Evolutionary conservation across 2,329 filamentous ascomycete species (phyloP).

Genomic region (Furcasterigmium furcatum): DNA sequence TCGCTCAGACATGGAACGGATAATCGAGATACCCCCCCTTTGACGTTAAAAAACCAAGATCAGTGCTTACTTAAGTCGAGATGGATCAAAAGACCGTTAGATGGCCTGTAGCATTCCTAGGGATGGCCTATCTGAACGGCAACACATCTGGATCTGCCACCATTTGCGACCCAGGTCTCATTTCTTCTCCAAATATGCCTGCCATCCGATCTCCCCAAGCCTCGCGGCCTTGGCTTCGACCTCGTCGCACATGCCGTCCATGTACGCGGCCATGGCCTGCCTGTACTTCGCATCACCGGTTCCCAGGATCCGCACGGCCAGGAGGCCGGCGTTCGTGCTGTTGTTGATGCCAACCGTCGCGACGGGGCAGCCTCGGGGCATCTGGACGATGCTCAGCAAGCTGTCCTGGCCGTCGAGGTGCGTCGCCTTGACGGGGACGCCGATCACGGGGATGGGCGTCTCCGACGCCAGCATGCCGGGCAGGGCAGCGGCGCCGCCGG

Average conservation of each 20-base stretch:
- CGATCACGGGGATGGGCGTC: constrained; percentile 71
- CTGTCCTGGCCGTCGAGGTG: constrained; percentile 70
- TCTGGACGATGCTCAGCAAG: constrained; percentile 71
- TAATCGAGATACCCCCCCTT: no score
- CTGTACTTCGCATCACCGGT: constrained; percentile 52
- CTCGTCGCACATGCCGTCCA: constrained; percentile 58
- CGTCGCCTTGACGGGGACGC: constrained; percentile 73
- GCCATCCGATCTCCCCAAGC: constrained; percentile 53
- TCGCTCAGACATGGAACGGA: no score
- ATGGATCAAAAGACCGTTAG: no score
- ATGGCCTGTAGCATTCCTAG: no score
- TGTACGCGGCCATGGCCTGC: constrained; percentile 57
- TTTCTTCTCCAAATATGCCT: constrained; percentile 44
- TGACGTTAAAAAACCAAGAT: no score
- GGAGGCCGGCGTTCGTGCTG: constrained; percentile 70
- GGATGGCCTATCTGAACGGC: no score
- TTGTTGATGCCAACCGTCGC: constrained; percentile 80
- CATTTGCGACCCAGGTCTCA: no score
- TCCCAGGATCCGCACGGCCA: constrained; percentile 68
- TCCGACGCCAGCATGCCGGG: constrained; percentile 74
- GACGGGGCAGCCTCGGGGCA: constrained; percentile 71
- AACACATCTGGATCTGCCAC: no score
- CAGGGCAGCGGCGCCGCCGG: constrained; percentile 69
- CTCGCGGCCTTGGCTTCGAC: constrained; percentile 60
- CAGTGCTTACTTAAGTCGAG: no score